phyloP scores from a whole-genome alignment of 305 asterid species.

The Solanum chacoense region DNA sequence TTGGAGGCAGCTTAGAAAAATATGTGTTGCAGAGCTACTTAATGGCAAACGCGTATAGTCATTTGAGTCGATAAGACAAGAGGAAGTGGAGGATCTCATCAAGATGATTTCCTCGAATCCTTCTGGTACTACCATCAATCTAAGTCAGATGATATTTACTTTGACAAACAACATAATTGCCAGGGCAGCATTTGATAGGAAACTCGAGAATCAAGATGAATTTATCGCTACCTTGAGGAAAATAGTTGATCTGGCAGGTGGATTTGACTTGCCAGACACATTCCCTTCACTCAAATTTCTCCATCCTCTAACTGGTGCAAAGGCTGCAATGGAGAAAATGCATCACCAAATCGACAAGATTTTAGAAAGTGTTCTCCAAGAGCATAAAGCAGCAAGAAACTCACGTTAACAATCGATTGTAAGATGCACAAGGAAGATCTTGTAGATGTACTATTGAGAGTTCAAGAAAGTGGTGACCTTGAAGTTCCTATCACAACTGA shows the following conservation, averaged over 20 bases:
- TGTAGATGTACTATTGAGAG: slow-evolving; percentile 9
- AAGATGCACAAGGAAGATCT: slow-evolving; percentile 5
- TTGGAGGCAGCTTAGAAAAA: slow-evolving; percentile 14
- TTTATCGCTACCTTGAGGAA: background rate
- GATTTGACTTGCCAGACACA: slow-evolving; percentile 9
- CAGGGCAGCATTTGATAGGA: slow-evolving; percentile 4
- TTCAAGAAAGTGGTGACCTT: background rate
- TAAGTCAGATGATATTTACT: slow-evolving; percentile 1
- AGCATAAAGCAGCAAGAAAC: background rate
- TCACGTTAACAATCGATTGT: background rate
- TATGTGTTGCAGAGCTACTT: slow-evolving; percentile 6
- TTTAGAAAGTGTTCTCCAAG: background rate
- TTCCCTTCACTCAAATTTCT: slow-evolving; percentile 10
- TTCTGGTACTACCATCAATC: background rate
- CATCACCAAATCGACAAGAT: slow-evolving; percentile 2
- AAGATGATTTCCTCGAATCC: background rate
- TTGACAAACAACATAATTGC: slow-evolving; percentile 4
- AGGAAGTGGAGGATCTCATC: background rate
- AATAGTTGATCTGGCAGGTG: background rate
- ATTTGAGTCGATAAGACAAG: slow-evolving; percentile 4
- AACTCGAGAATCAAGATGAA: no score
- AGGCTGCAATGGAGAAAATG: background rate
- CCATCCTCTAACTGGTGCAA: slow-evolving; percentile 4
- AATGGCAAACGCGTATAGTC: slow-evolving; percentile 2
- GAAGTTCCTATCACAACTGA: background rate